These are phyloP conservation scores for Suhomyces sp. DNA, from an alignment of 805 yeast genomes.

Conservation along the genomic window DNA sequence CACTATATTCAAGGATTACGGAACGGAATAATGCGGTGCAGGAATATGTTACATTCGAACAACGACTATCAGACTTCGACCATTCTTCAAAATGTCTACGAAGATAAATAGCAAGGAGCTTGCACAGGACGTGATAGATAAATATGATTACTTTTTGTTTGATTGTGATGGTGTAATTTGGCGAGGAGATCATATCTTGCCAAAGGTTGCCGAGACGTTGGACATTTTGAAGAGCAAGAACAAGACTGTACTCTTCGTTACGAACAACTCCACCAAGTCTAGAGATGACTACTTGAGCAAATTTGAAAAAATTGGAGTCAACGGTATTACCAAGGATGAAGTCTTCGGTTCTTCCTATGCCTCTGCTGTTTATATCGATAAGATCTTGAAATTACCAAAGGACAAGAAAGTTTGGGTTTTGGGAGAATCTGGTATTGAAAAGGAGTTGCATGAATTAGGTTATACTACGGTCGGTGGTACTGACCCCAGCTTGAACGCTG, in stretches of 20 bases:
- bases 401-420: constrained; percentile 82
- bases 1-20: too few species aligned
- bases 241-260: constrained; percentile 82
- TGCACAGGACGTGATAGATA: constrained; percentile 54
- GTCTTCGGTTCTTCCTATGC: constrained; percentile 93
- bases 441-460: constrained; percentile 75
- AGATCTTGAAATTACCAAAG: constrained; percentile 71
- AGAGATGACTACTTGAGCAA: constrained; percentile 73
- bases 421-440: constrained; percentile 84
- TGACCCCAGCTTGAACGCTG: constrained; percentile 53
- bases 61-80: too few species aligned
- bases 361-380: constrained; percentile 78
- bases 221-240: constrained; percentile 50
- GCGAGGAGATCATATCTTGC: constrained; percentile 82
- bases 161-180: constrained; percentile 98
- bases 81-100: constrained; percentile 39
- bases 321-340: constrained; percentile 55
- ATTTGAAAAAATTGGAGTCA: constrained; percentile 59
- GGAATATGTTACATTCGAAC: too few species aligned
- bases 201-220: constrained; percentile 75
- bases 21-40: too few species aligned
- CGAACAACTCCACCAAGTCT: constrained; percentile 94
- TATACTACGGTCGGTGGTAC: constrained; percentile 80
- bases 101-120: constrained; percentile 50
- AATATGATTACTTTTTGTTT: constrained; percentile 83